Evolutionary conservation across 768 basidiomycete species (phyloP).

Genomic region (Aureoboletus auriporus): DNA sequence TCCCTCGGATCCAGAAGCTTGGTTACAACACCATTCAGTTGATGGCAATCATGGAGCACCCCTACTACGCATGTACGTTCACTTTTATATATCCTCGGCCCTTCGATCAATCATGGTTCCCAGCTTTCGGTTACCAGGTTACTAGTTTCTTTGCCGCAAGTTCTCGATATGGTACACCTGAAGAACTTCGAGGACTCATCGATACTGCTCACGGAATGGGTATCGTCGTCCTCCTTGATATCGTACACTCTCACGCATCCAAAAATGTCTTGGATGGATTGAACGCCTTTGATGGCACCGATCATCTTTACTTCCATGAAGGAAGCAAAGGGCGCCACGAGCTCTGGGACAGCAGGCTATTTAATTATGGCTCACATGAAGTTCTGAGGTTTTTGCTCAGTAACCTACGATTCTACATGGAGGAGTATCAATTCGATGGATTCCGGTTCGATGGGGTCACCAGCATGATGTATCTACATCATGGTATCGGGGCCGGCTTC

Average conservation of each 20-base stretch:
- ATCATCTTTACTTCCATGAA: slow-evolving; percentile 96
- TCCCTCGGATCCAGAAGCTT: slow-evolving; percentile 84
- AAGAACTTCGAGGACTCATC: slow-evolving; percentile 92
- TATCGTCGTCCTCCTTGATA: slow-evolving; percentile 88
- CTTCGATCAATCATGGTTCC: not conserved
- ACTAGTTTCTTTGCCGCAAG: slow-evolving; percentile 97
- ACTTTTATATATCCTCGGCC: not conserved
- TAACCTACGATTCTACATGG: slow-evolving; percentile 93
- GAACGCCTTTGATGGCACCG: slow-evolving; percentile 95
- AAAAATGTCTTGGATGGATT: slow-evolving; percentile 96
- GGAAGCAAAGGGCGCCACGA: slow-evolving; percentile 89
- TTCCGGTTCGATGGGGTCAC: slow-evolving; percentile 99
- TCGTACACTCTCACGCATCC: slow-evolving; percentile 97
- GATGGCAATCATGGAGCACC: slow-evolving; percentile 98
- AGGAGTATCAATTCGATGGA: slow-evolving; percentile 94
- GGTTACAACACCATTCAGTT: slow-evolving; percentile 98
- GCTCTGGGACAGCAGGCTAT: slow-evolving; percentile 96
- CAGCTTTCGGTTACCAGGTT: slow-evolving; percentile 97
- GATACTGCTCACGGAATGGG: slow-evolving; percentile 95
- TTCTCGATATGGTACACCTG: slow-evolving; percentile 93
- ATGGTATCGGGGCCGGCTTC: slow-evolving; percentile 97
- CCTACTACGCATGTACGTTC: slow-evolving; percentile 90
- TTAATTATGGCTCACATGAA: slow-evolving; percentile 95
- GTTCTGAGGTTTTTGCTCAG: slow-evolving; percentile 93
- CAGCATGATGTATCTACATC: slow-evolving; percentile 98